Evolutionary conservation across 768 basidiomycete species (phyloP).

Genomic region (Epithele typhae): DNA sequence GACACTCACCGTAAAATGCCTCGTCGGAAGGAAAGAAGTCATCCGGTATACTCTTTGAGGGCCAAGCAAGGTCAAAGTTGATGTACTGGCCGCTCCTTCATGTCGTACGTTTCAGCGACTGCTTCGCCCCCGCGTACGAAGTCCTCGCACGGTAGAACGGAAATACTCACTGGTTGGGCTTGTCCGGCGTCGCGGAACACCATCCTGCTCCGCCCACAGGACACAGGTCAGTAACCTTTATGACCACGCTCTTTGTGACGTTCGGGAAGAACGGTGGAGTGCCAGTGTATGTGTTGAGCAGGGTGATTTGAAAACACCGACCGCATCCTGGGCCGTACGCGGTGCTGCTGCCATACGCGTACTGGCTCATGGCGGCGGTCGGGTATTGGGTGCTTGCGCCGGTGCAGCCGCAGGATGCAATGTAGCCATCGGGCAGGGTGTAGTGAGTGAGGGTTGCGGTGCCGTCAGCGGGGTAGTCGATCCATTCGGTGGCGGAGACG

Average conservation of each 20-base stretch:
- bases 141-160: too few species aligned
- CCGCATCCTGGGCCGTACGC: constrained; percentile 73
- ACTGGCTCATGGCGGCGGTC: constrained; percentile 75
- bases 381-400: constrained; percentile 53
- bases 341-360: constrained; percentile 74
- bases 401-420: constrained; percentile 78
- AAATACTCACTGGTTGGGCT: constrained; percentile 57
- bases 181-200: constrained; percentile 63
- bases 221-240: constrained; percentile 82
- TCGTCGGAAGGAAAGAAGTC: constrained; percentile 74
- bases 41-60: constrained; percentile 60
- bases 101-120: neutral
- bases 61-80: constrained; percentile 83
- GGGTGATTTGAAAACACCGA: constrained; percentile 72
- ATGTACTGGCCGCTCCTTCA: constrained; percentile 61
- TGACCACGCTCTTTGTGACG: constrained; percentile 53
- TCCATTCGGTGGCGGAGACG: constrained; percentile 43
- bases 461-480: constrained; percentile 57
- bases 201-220: constrained; percentile 58
- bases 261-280: constrained; percentile 68
- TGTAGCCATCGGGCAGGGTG: constrained; percentile 43
- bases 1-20: constrained; percentile 57
- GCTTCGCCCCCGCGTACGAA: neutral
- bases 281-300: constrained; percentile 62
- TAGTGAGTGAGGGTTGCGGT: constrained; percentile 81